Conservation (phyloP, 768 basidiomycete genomes). For the Lactifluus volemus region DNA sequence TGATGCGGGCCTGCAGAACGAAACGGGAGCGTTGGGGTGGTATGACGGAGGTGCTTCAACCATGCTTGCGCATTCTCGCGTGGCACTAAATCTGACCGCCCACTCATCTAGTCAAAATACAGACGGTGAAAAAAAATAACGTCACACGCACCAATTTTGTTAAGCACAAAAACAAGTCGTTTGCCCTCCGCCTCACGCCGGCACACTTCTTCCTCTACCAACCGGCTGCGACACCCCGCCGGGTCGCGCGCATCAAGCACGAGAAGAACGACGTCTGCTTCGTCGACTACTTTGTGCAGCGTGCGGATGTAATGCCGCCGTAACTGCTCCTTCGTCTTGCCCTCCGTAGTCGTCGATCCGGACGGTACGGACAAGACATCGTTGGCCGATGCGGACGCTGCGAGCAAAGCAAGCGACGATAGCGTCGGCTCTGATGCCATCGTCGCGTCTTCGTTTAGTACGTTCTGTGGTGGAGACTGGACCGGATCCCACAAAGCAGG, state of each 20-base stretch:
- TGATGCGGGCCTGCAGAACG: constrained; percentile 70
- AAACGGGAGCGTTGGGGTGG: constrained; percentile 90
- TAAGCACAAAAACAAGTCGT: constrained; percentile 87
- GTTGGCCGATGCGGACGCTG: constrained; percentile 26
- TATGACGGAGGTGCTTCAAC: constrained; percentile 86
- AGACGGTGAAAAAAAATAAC: not conserved
- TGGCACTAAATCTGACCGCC: constrained; percentile 71
- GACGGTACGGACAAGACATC: constrained; percentile 31
- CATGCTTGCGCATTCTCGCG: constrained; percentile 81
- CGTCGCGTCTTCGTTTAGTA: constrained; percentile 40
- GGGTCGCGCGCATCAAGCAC: constrained; percentile 94
- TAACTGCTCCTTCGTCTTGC: constrained; percentile 60
- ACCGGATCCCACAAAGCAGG: not conserved
- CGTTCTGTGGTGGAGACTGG: constrained; percentile 4
- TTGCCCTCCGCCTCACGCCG: constrained; percentile 83
- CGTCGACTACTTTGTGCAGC: constrained; percentile 86
- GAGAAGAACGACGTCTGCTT: constrained; percentile 84
- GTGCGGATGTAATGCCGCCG: constrained; percentile 69
- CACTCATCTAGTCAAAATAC: not conserved
- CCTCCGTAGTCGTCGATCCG: constrained; percentile 20
- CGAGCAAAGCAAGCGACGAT: constrained; percentile 48
- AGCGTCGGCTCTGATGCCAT: constrained; percentile 73
- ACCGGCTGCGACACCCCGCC: constrained; percentile 81
- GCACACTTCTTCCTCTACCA: constrained; percentile 92
- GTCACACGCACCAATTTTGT: constrained; percentile 76